Percentiles rank a stretch among this genome's conserved stretches.
phyloP scores from a whole-genome alignment of 208 protist genomes.

The Wallacemonas sp. region DNA sequence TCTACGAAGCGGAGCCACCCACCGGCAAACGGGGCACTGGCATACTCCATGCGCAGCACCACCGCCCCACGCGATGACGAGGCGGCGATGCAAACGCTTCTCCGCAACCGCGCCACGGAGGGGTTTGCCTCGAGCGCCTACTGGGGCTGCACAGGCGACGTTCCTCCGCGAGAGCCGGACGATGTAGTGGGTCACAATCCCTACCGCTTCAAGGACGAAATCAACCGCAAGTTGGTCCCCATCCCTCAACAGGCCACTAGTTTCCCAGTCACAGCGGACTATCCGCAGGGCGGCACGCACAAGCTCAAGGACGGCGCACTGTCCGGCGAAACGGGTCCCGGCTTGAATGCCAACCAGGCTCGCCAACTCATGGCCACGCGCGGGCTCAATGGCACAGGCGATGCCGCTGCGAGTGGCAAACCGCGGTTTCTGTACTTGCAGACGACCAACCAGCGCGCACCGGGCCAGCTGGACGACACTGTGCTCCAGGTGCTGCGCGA shows the following conservation, averaged over 20 bases:
- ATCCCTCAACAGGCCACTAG: slow-evolving; percentile 80
- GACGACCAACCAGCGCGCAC: slow-evolving; percentile 65
- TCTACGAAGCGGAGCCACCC: slow-evolving; percentile 23
- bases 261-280: slow-evolving; percentile 71
- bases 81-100: slow-evolving; percentile 56
- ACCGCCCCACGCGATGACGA: slow-evolving; percentile 30
- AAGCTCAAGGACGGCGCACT: slow-evolving; percentile 39
- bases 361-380: slow-evolving; percentile 32
- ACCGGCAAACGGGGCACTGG: slow-evolving; percentile 41
- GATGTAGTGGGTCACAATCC: slow-evolving; percentile 57
- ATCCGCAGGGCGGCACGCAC: slow-evolving; percentile 70
- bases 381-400: slow-evolving; percentile 9
- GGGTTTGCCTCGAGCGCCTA: slow-evolving; percentile 85
- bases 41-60: slow-evolving; percentile 34
- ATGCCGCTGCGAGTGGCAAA: slow-evolving; percentile 26
- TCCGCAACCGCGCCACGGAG: slow-evolving; percentile 45
- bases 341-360: slow-evolving; percentile 71
- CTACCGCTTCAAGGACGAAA: slow-evolving; percentile 78
- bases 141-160: slow-evolving; percentile 77
- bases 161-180: slow-evolving; percentile 75
- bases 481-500: slow-evolving; percentile 59
- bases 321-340: slow-evolving; percentile 31
- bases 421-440: slow-evolving; percentile 68
- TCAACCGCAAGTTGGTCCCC: slow-evolving; percentile 84
- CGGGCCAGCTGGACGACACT: slow-evolving; percentile 61